phyloP scores from a whole-genome alignment of 192 early-diverging fungal species.

The Kappamyces sp. region DNA sequence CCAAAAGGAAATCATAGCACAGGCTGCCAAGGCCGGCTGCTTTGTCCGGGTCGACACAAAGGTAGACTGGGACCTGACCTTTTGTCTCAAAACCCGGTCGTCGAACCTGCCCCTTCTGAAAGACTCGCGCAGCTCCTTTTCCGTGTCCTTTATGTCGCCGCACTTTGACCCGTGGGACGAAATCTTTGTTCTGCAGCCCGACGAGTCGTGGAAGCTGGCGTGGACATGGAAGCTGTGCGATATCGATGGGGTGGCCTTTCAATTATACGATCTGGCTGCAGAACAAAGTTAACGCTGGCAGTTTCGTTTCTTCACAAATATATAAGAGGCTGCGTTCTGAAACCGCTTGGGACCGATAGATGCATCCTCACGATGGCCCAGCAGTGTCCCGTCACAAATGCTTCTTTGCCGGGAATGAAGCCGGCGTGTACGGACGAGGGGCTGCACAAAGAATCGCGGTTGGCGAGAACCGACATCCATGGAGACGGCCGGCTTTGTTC shows the following conservation, averaged over 20 bases:
- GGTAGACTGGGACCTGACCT: constrained; percentile 26
- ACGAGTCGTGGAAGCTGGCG: constrained; percentile 26
- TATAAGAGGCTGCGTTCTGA: too few relatives aligned
- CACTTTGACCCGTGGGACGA: constrained; percentile 50
- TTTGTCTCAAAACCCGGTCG: constrained; percentile 21
- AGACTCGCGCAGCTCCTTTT: constrained; percentile 31
- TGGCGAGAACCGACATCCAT: too few relatives aligned
- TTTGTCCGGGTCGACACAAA: constrained; percentile 25
- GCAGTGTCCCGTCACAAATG: too few relatives aligned
- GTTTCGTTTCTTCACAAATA: background rate
- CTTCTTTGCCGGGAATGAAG: too few relatives aligned
- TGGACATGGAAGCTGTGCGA: constrained; percentile 36
- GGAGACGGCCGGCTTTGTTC: too few relatives aligned
- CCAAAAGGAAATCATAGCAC: constrained; percentile 31
- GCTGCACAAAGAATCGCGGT: too few relatives aligned
- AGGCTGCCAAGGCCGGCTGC: constrained; percentile 34
- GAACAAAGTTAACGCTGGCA: background rate
- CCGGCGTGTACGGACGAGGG: too few relatives aligned
- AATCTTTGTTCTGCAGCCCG: constrained; percentile 26
- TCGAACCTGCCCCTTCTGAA: constrained; percentile 31
- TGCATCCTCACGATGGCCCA: too few relatives aligned
- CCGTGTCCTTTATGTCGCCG: constrained; percentile 40
- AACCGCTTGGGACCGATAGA: too few relatives aligned
- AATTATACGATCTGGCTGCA: background rate
- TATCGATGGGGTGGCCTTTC: constrained; percentile 25